Conservation (phyloP, 371 early-diverging fungal species). For the Aphelidium insulamus region DNA sequence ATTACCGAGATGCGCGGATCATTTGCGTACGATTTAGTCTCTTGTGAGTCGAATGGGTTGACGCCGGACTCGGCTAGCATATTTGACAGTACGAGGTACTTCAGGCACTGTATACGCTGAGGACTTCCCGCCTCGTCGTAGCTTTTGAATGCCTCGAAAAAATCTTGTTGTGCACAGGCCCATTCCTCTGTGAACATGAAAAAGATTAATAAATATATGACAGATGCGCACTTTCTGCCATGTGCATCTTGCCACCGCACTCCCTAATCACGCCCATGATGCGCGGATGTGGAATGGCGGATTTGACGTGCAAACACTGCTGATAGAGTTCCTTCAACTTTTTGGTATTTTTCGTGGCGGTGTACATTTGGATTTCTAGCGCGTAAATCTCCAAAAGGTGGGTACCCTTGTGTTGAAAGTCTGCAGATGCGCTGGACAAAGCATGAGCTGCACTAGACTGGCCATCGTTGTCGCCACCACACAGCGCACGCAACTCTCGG, state of each 20-base stretch:
- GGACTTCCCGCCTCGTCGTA: slow-evolving; percentile 89
- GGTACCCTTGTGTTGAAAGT: slow-evolving; percentile 72
- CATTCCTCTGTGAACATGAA: slow-evolving; percentile 40
- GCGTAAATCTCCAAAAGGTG: slow-evolving; percentile 74
- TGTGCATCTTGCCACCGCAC: slow-evolving; percentile 94
- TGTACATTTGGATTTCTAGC: slow-evolving; percentile 80
- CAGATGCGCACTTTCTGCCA: slow-evolving; percentile 51
- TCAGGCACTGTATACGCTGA: slow-evolving; percentile 75
- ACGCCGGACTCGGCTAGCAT: slow-evolving; percentile 84
- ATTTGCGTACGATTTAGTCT: slow-evolving; percentile 83
- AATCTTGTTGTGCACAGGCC: slow-evolving; percentile 75
- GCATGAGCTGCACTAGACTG: slow-evolving; percentile 5
- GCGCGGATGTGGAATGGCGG: slow-evolving; percentile 84
- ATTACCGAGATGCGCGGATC: slow-evolving; percentile 75
- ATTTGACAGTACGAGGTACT: slow-evolving; percentile 80
- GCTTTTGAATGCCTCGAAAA: slow-evolving; percentile 89
- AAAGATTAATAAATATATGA: slow-evolving; percentile 1
- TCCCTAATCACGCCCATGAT: slow-evolving; percentile 92
- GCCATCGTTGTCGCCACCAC: slow-evolving; percentile 1
- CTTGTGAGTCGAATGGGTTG: slow-evolving; percentile 88
- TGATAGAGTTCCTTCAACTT: slow-evolving; percentile 70
- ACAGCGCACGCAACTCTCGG: slow-evolving; percentile 3
- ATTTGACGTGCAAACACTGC: slow-evolving; percentile 62
- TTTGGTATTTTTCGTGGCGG: slow-evolving; percentile 61
- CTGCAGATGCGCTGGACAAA: slow-evolving; percentile 19